These are phyloP conservation scores for Ulota crispa DNA, from an alignment of 225 moss, liverwort and hornwort genomes.

Conservation along the genomic window DNA sequence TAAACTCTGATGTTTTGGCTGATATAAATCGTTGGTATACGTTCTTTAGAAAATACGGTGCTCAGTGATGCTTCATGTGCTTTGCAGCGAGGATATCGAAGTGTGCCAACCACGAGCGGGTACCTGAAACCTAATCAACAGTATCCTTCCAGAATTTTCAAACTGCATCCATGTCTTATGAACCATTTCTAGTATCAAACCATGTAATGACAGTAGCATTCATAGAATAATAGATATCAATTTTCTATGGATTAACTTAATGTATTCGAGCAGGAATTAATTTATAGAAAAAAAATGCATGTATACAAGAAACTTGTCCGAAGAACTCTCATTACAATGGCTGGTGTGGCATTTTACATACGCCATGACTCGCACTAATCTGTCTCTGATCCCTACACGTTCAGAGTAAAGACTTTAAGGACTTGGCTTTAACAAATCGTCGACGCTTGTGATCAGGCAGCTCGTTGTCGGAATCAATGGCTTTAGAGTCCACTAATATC, in stretches of 20 bases:
- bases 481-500: neutral
- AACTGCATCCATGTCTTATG: neutral
- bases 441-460: slow-evolving; percentile 32
- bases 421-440: slow-evolving; percentile 45
- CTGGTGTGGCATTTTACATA: slow-evolving; percentile 25
- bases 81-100: neutral
- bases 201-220: neutral
- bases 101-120: neutral
- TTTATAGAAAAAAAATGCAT: slow-evolving; percentile 28
- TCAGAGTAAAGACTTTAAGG: slow-evolving; percentile 36
- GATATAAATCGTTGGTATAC: neutral
- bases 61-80: neutral
- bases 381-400: neutral
- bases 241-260: neutral
- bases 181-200: neutral
- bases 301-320: slow-evolving; percentile 1
- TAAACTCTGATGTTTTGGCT: neutral
- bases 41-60: neutral
- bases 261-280: neutral
- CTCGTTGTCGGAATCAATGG: slow-evolving; percentile 25
- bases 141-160: neutral
- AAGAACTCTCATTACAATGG: slow-evolving; percentile 16
- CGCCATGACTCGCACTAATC: slow-evolving; percentile 19
- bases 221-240: neutral
- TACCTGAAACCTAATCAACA: neutral